Evolutionary conservation across 805 yeast species (phyloP).

Genomic region (Clavispora fructus): DNA sequence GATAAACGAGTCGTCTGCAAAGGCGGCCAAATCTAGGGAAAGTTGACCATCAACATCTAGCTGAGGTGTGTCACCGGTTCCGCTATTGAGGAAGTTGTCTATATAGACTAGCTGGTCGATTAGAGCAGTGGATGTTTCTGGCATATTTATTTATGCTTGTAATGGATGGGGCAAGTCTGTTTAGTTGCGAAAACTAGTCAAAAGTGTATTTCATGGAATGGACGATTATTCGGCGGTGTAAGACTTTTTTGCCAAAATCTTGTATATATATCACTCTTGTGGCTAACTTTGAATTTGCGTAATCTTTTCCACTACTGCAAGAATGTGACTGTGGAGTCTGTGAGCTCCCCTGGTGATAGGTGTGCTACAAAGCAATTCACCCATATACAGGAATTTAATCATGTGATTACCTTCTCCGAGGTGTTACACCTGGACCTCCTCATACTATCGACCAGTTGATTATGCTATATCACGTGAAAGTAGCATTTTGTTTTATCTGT

Average conservation of each 20-base stretch:
- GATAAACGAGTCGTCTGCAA: slow-evolving; percentile 75
- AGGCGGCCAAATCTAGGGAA: slow-evolving; percentile 63
- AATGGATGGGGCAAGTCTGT: background rate
- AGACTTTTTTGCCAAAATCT: background rate
- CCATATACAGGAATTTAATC: background rate
- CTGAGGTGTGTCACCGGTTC: slow-evolving; percentile 36
- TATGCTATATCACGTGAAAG: slow-evolving; percentile 11
- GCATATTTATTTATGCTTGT: slow-evolving; percentile 5
- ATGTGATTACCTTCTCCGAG: background rate
- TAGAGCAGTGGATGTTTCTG: slow-evolving; percentile 38
- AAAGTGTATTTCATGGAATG: background rate
- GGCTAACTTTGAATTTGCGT: background rate
- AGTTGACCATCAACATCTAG: slow-evolving; percentile 37
- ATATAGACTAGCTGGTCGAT: slow-evolving; percentile 77
- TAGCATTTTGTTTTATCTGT: background rate
- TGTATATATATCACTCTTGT: background rate
- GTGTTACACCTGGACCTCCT: slow-evolving; percentile 1
- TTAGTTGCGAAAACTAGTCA: background rate
- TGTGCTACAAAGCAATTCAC: background rate
- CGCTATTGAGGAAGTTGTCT: slow-evolving; percentile 55
- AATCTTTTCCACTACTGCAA: background rate
- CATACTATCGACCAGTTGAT: slow-evolving; percentile 1
- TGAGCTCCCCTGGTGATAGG: background rate
- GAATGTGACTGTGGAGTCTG: background rate
- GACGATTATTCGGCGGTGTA: background rate